Evolutionary conservation across 495 filamentous ascomycete species (phyloP).

Genomic region (Xeromyces bisporus): DNA sequence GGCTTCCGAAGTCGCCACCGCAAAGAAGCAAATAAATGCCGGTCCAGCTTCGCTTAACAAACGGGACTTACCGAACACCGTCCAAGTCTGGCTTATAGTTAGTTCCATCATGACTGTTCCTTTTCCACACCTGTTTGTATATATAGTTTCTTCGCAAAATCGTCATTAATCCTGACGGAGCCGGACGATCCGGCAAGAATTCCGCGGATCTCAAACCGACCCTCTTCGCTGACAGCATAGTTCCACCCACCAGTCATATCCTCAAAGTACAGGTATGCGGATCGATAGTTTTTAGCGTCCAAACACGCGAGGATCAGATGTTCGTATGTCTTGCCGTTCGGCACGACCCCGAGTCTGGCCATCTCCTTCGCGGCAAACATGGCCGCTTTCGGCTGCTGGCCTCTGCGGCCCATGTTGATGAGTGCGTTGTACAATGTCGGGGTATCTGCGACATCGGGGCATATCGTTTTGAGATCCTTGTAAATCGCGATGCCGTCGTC

Average conservation of each 20-base stretch:
- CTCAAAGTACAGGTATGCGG: slow-evolving; percentile 24
- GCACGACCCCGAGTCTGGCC: slow-evolving; percentile 40
- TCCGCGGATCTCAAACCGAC: slow-evolving; percentile 13
- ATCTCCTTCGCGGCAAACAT: slow-evolving; percentile 64
- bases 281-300: slow-evolving; percentile 21
- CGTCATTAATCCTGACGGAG: not conserved
- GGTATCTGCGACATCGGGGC: slow-evolving; percentile 36
- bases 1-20: too few relatives aligned
- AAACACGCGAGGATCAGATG: slow-evolving; percentile 50
- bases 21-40: too few relatives aligned
- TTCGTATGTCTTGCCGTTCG: slow-evolving; percentile 48
- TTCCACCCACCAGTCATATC: slow-evolving; percentile 20
- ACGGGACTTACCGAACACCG: too few relatives aligned
- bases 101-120: too few relatives aligned
- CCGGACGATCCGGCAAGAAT: slow-evolving; percentile 12
- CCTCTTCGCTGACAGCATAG: slow-evolving; percentile 8
- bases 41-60: too few relatives aligned
- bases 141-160: not conserved
- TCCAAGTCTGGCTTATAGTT: too few relatives aligned
- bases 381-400: slow-evolving; percentile 33
- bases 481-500: slow-evolving; percentile 50
- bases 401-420: slow-evolving; percentile 39
- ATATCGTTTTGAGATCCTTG: slow-evolving; percentile 48
- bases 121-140: too few relatives aligned
- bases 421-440: slow-evolving; percentile 53